Conservation (phyloP, 2,329 filamentous ascomycete species). For the Rutstroemia sydowiana region DNA sequence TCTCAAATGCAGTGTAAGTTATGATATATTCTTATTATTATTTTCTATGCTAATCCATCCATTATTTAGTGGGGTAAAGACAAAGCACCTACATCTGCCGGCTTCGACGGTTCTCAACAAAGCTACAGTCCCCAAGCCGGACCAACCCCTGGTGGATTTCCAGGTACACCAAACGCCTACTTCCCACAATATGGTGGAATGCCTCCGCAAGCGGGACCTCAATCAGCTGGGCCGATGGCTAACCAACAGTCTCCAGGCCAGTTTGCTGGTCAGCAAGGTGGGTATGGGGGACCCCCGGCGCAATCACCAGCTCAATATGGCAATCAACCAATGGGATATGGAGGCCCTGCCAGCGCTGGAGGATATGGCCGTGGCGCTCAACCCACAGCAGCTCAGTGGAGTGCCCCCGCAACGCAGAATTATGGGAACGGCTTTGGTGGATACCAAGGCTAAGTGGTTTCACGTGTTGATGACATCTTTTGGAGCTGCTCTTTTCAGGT, state of each 20-base stretch:
- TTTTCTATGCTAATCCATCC: slow-evolving; percentile 29
- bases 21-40: slow-evolving; percentile 1
- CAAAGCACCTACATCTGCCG: slow-evolving; percentile 72
- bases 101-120: slow-evolving; percentile 73
- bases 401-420: slow-evolving; percentile 50
- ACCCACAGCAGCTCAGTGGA: slow-evolving; percentile 32
- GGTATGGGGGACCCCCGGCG: slow-evolving; percentile 54
- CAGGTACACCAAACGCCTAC: slow-evolving; percentile 71
- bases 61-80: slow-evolving; percentile 98
- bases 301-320: slow-evolving; percentile 57
- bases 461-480: slow-evolving; percentile 9
- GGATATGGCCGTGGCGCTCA: slow-evolving; percentile 73
- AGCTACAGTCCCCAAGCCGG: slow-evolving; percentile 66
- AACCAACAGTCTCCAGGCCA: slow-evolving; percentile 34
- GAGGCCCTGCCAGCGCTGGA: slow-evolving; percentile 66
- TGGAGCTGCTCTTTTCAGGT: slow-evolving; percentile 10
- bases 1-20: slow-evolving; percentile 94
- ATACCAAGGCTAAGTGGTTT: slow-evolving; percentile 48
- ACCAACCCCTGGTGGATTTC: slow-evolving; percentile 61
- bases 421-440: slow-evolving; percentile 55
- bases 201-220: slow-evolving; percentile 31
- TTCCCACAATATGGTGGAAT: slow-evolving; percentile 90
- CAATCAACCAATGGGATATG: slow-evolving; percentile 66
- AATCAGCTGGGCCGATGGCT: slow-evolving; percentile 32
- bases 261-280: slow-evolving; percentile 59